These are phyloP conservation scores for Pneumocystis oryctolagi DNA, from an alignment of 1,139 yeast genomes.

Conservation along the genomic window DNA sequence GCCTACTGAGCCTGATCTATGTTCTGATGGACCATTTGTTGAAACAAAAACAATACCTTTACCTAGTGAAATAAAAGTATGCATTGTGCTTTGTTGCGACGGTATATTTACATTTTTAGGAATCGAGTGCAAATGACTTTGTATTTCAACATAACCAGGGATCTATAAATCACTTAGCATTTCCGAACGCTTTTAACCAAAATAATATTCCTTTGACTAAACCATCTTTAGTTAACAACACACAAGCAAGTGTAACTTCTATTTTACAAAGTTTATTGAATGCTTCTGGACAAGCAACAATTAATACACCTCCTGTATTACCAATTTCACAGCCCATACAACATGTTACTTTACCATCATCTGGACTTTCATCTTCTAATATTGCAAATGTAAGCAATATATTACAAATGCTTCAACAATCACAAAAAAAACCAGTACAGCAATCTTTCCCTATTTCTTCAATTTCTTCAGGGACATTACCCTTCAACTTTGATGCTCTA, in stretches of 20 bases:
- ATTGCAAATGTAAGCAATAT: not conserved
- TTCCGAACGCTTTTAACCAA: not conserved
- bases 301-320: not conserved
- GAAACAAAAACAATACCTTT: constrained; percentile 7
- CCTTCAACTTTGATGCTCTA: not conserved
- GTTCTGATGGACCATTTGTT: not conserved
- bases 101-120: not conserved
- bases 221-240: not conserved
- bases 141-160: not conserved
- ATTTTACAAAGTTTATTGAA: not conserved
- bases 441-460: not conserved
- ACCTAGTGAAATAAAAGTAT: constrained; percentile 3
- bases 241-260: not conserved
- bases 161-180: not conserved
- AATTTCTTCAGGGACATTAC: not conserved
- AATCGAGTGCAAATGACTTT: not conserved
- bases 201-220: not conserved
- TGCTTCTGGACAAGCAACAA: not conserved
- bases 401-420: not conserved
- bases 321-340: not conserved
- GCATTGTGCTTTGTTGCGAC: not conserved
- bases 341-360: not conserved
- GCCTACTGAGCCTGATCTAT: constrained; percentile 20
- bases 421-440: not conserved
- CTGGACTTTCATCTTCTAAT: not conserved